Base-by-base conservation (phyloP, 257 asterid genomes). In the Fraxinus excelsior region DNA sequence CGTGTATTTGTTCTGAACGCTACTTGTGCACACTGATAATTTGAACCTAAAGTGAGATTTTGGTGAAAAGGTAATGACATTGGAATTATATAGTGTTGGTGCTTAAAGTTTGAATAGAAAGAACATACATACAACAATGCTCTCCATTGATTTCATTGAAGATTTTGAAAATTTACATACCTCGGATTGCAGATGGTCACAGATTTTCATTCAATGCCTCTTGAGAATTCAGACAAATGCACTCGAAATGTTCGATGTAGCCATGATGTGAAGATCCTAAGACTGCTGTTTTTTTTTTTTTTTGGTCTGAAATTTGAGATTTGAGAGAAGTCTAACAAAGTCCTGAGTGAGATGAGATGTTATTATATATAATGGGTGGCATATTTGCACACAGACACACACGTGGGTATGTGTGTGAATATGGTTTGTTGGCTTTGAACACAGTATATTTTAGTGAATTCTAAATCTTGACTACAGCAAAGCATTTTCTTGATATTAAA, bases 381-480 rank as follows among this genome's bases (percentile, higher is more conserved):
- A 58, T 58, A n/a, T 25, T 62, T 62, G 35, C 68, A 62, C 68
- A 62, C 68, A 62, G n/a, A 12, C 18, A 62, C 68, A 26, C 68
- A 2, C n/a, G 6, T 53, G 29, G 44, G 13, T 67, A 3, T 67
- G 31, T n/a, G 9, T 74, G 31, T 66, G 72, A 25, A 40, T 46
- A 18, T 69, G 44, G 21, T 37, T 14, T 42, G 79, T 23, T 75
- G 71, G 64, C 18, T 40, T 38, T 74, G 79, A 76, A 81, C 34
- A 62, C 18, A 12, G 73, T 71, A 76, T 86, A 79, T 80, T 84
- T 56, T 75, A 82, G 70, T 80, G 72, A 70, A 81, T 70, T 68
- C 38, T 49, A 67, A 78, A 82, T 84, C 82, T 82, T 72, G 87
- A 85, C 83, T 56, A 74, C 82, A 70, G 81, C 80, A n/a, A 62